A percentile compares a stretch with the other conserved stretches of the same genome.
These are phyloP conservation scores for Trypanosoma vivax DNA, from an alignment of 208 protist genomes.

Conservation along the genomic window DNA sequence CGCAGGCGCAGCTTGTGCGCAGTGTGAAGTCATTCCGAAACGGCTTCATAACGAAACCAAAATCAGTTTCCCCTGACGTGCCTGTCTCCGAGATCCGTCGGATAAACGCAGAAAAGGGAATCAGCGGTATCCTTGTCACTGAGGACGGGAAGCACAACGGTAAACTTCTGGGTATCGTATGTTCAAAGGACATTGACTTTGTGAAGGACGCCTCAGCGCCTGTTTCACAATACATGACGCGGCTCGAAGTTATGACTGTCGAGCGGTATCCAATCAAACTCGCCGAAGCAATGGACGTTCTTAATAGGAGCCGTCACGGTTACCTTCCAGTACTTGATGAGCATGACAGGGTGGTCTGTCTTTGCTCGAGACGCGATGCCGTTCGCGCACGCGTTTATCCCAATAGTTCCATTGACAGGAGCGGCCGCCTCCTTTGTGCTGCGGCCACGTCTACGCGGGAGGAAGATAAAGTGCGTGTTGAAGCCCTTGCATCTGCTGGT, in stretches of 20 bases:
- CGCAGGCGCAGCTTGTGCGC: slow-evolving; percentile 90
- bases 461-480: slow-evolving; percentile 82
- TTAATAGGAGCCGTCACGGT: slow-evolving; percentile 89
- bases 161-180: slow-evolving; percentile 96
- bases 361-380: slow-evolving; percentile 86
- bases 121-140: slow-evolving; percentile 96
- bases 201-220: slow-evolving; percentile 78
- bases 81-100: slow-evolving; percentile 84
- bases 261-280: slow-evolving; percentile 81
- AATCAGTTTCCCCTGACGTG: slow-evolving; percentile 76
- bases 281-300: slow-evolving; percentile 93
- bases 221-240: slow-evolving; percentile 86
- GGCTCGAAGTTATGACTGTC: slow-evolving; percentile 72
- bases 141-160: slow-evolving; percentile 90
- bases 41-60: slow-evolving; percentile 95
- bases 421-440: slow-evolving; percentile 75
- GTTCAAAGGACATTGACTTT: slow-evolving; percentile 96
- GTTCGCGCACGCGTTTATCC: slow-evolving; percentile 77
- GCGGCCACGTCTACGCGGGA: slow-evolving; percentile 90
- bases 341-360: slow-evolving; percentile 82
- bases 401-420: slow-evolving; percentile 75
- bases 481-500: slow-evolving; percentile 79
- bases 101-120: slow-evolving; percentile 91
- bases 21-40: slow-evolving; percentile 95
- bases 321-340: slow-evolving; percentile 97